Base-by-base conservation (phyloP, 345 rosid genomes). In the Xanthoceras sorbifolium region DNA sequence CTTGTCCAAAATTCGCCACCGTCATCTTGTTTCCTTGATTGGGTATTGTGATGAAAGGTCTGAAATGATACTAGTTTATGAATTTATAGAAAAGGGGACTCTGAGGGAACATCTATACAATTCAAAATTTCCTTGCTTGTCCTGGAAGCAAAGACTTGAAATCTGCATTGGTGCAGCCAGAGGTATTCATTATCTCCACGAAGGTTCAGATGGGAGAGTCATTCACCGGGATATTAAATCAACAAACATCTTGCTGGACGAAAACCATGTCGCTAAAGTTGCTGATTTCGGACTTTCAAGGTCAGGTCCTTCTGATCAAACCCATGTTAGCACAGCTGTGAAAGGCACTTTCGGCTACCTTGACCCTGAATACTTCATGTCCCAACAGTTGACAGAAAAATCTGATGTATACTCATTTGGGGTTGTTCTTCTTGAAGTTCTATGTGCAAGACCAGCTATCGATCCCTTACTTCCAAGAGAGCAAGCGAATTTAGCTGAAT, bases 281-380 rank as follows among this genome's bases (percentile, higher is more conserved):
- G 88, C 88, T 9, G 93, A 90, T 67, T 90, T 90, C 29, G 91
- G 93, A 26, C 89, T 88, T 46, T 90, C 91, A 52, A 90, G 76
- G 38, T 75, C 72, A 0, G 84, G 86, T 22, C 64, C 77, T 22
- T 63, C 71, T 2, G 86, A 79, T 72, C 80, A 77, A 61, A 71
- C 77, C 23, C 87, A 88, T 64, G 84, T 81, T 32, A 86, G 85
- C 78, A 84, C 87, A 10, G 76, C 28, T 23, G 77, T 88, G 40
- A 85, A 88, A 71, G 93, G 93, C 1, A 88, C 90, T 6, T 81
- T 88, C 3, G 91, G 93, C 20, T 90, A 86, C 72, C 84, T 88
- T 26, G 91, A 85, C 79, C 91, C 90, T 10, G 91, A 86, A 29
- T 88, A 86, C 80, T 81, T 88, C 44, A 79, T 67, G 73, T 76